Evolutionary conservation across 179 eudicot species (phyloP), one percentile per base, ranked within the genome.

Genomic region (Silene coronaria): DNA sequence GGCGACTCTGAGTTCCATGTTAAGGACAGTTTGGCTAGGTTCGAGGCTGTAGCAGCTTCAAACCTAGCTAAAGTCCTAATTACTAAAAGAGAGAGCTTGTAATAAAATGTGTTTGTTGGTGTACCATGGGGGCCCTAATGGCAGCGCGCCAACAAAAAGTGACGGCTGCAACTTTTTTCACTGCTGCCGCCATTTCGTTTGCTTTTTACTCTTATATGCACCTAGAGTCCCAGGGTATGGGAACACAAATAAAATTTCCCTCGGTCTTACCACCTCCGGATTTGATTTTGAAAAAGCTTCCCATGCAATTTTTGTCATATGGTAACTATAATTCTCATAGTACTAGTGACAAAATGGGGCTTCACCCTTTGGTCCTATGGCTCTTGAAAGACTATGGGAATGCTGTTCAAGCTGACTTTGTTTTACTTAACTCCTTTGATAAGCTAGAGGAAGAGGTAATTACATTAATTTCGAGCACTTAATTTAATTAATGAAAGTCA

Each of bases 391-490:
- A 73, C 11, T 73, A 57, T 60, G 66, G 48, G 3, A 58, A 55
- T 11, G 14, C 14, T 58, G 57, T 32, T 58, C 28, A 57, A 13
- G 76, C 76, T 59, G 76, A 73, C 22, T 73, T 32, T 22, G 76
- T 73, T 30, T 17, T 73, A 22, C 26, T 73, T 17, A 73, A 73
- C n/a, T 73, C 76, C 55, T 73, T 73, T 73, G 53, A 57, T 60
- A 60, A 73, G 27, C 76, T 73, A 19, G 76, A 73, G 51, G 53
- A 73, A 14, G 45, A 26, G 74, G 74, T 71, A 71, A 46, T 23
- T 32, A 66, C 9, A 51, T 51, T 51, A 16, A 51, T 6, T 51
- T 13, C 2, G 0, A 38, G 45, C 45, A 38, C 9, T 38, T 7
- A 38, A 38, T 38, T n/a, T n/a, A n/a, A n/a, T n/a, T n/a, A n/a